Conservation (phyloP, 2,329 filamentous ascomycete species). For the Chaetothyriales sp. region DNA sequence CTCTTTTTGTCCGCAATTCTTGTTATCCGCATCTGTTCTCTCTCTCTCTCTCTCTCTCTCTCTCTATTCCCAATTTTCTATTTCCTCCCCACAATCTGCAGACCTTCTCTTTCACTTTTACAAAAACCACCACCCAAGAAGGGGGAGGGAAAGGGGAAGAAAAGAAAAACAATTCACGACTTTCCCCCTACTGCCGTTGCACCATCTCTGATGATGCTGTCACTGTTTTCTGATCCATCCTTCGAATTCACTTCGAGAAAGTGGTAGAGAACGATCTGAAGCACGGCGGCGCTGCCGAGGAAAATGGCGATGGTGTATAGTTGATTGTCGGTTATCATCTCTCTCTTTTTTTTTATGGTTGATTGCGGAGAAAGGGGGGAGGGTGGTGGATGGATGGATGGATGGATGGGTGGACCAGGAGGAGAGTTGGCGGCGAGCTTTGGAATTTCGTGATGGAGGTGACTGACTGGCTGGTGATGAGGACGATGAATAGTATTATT, state of each 20-base stretch:
- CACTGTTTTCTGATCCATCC: constrained; percentile 24
- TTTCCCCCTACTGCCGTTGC: background rate
- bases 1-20: no score
- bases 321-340: constrained; percentile 86
- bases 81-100: no score
- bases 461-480: background rate
- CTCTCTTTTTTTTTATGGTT: constrained; percentile 24
- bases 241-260: constrained; percentile 89
- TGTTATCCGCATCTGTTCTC: no score
- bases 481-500: no score
- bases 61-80: no score
- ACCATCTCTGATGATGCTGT: background rate
- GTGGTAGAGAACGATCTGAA: constrained; percentile 88
- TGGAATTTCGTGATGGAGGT: background rate
- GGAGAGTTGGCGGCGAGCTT: background rate
- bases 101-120: no score
- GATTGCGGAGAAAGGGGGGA: background rate
- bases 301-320: constrained; percentile 88
- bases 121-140: no score
- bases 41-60: no score
- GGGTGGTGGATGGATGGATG: background rate
- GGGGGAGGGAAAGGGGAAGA: no score
- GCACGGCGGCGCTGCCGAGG: constrained; percentile 75
- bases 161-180: background rate
- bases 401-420: background rate